Conservation (phyloP, 306 rosid genomes). For the apple (Malus domestica) region DNA sequence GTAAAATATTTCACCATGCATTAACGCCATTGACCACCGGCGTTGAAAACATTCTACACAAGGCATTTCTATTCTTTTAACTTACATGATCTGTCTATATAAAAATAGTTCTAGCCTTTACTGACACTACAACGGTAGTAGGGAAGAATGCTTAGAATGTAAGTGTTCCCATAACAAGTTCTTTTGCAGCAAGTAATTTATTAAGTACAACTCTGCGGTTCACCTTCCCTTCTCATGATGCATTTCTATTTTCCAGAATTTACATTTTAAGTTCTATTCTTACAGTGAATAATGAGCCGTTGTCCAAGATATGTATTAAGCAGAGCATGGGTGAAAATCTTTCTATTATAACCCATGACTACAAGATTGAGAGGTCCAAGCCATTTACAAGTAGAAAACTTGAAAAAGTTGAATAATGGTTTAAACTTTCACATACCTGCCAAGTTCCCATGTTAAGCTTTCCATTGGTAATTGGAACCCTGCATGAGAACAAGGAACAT, state of each 20-base stretch:
- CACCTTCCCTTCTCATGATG: background rate
- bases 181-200: background rate
- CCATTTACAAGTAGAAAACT: background rate
- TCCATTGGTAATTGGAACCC: slow-evolving; percentile 88
- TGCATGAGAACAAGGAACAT: slow-evolving; percentile 27
- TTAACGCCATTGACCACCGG: background rate
- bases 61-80: background rate
- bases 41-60: background rate
- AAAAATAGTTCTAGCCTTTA: background rate
- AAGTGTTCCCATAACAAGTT: background rate
- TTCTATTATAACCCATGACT: background rate
- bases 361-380: background rate
- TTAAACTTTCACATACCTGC: slow-evolving; percentile 52
- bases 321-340: background rate
- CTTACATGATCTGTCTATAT: background rate
- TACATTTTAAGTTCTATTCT: background rate
- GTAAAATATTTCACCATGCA: background rate
- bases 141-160: background rate
- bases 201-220: background rate
- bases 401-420: background rate
- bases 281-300: background rate
- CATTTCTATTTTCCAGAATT: background rate
- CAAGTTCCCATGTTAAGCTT: slow-evolving; percentile 95
- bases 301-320: background rate
- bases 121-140: background rate